Evolutionary conservation across 805 yeast genomes (phyloP).

Genomic region (Starmerella sirachaensis): DNA sequence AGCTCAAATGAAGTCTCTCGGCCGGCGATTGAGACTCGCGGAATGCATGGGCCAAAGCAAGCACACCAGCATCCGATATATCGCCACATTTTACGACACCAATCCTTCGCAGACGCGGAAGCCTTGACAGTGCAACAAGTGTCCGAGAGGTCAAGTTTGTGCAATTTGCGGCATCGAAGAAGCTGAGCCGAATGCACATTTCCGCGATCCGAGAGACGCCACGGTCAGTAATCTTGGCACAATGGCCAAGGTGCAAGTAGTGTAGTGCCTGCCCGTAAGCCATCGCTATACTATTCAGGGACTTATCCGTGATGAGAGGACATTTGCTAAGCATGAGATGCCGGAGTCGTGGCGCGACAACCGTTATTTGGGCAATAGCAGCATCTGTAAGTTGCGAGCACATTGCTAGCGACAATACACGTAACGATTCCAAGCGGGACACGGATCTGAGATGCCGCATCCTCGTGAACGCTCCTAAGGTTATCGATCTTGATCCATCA

Average conservation of each 20-base stretch:
- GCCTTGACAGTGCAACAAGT: conserved; percentile 57
- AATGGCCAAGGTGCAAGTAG: conserved; percentile 88
- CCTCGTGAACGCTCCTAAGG: too few relatives aligned
- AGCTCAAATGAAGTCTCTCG: conserved; percentile 86
- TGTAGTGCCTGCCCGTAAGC: conserved; percentile 68
- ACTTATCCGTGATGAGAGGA: conserved; percentile 68
- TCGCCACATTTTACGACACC: conserved; percentile 86
- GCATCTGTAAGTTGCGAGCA: conserved; percentile 73
- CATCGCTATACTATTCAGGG: conserved; percentile 54
- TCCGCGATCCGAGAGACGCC: conserved; percentile 69
- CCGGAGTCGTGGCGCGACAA: conserved; percentile 71
- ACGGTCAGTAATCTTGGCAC: conserved; percentile 75
- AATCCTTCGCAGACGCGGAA: conserved; percentile 74
- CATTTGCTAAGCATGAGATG: conserved; percentile 87
- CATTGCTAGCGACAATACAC: conserved; percentile 75
- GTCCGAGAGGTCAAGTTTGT: conserved; percentile 76
- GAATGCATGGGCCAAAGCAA: conserved; percentile 50
- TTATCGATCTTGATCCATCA: conserved; percentile 31
- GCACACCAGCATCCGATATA: conserved; percentile 71
- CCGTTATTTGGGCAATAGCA: conserved; percentile 58
- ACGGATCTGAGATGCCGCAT: too few relatives aligned
- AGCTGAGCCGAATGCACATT: conserved; percentile 73
- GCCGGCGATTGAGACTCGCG: conserved; percentile 47
- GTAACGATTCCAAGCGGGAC: conserved; percentile 51
- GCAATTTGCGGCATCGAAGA: conserved; percentile 92